A percentile compares a stretch with the other conserved stretches of the same genome.
Conservation (phyloP, 2,329 filamentous ascomycete species). For the Diaporthe capsici region DNA sequence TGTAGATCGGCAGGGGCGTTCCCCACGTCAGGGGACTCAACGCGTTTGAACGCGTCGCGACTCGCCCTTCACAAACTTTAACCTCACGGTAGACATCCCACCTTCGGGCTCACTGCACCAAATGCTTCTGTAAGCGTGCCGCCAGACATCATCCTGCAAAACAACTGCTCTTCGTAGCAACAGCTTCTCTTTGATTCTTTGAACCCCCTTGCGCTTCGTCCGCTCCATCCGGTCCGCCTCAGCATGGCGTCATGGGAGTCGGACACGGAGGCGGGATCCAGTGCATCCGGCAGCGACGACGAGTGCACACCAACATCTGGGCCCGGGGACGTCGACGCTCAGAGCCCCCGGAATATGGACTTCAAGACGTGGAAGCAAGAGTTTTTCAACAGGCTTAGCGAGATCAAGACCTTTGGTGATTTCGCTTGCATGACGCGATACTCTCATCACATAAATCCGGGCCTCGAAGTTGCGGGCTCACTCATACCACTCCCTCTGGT, state of each 20-base stretch:
- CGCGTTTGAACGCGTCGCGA: conserved; percentile 9
- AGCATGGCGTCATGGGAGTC: conserved; percentile 1
- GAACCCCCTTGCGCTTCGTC: not conserved
- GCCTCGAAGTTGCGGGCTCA: conserved; percentile 44
- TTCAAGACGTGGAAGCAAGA: not conserved
- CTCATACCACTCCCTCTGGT: conserved; percentile 48
- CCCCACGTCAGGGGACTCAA: not conserved
- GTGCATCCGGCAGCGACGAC: not conserved
- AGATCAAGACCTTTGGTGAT: conserved; percentile 8
- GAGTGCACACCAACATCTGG: not conserved
- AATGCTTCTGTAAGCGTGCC: not conserved
- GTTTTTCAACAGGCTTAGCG: not conserved
- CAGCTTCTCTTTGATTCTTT: not conserved
- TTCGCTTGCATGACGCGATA: conserved; percentile 5
- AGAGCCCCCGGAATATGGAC: not conserved
- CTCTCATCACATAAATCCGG: conserved; percentile 45
- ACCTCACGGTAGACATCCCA: not conserved
- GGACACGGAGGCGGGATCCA: not conserved
- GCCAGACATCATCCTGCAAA: too few relatives aligned
- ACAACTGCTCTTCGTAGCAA: not conserved
- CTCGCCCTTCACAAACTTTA: not conserved
- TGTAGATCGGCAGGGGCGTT: conserved; percentile 1
- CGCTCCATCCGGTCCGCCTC: not conserved
- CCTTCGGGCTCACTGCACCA: not conserved
- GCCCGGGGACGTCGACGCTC: not conserved